phyloP scores from a whole-genome alignment of 2,329 filamentous ascomycete genomes.

The Stromatinia cepivora region DNA sequence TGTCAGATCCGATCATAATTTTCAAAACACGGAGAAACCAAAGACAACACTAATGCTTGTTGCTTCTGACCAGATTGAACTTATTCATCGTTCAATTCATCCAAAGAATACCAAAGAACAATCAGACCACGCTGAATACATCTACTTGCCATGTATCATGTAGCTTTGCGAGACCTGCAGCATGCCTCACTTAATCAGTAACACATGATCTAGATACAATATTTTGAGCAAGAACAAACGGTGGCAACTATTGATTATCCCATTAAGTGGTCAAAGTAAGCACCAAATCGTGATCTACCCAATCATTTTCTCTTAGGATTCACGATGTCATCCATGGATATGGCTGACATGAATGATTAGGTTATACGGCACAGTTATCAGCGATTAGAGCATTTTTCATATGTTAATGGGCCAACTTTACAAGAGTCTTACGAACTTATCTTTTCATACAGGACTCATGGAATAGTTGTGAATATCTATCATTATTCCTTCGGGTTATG shows the following conservation, averaged over 20 bases:
- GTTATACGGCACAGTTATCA: background rate
- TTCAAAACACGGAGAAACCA: background rate
- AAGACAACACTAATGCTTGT: background rate
- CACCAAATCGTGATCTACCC: background rate
- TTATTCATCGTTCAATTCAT: background rate
- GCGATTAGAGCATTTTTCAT: background rate
- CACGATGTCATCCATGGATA: background rate
- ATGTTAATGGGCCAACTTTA: background rate
- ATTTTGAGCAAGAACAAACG: background rate
- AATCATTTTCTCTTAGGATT: background rate
- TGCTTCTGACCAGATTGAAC: background rate
- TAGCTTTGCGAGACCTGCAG: conserved; percentile 22
- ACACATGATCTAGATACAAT: conserved; percentile 20
- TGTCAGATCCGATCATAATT: background rate
- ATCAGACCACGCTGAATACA: conserved; percentile 21
- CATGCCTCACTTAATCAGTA: conserved; percentile 18
- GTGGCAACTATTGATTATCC: conserved; percentile 5
- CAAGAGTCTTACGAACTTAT: background rate
- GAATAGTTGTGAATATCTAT: background rate
- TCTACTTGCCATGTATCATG: conserved; percentile 21
- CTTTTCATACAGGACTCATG: background rate
- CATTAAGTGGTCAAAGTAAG: background rate
- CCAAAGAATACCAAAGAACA: conserved; percentile 2
- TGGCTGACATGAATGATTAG: conserved; percentile 3
- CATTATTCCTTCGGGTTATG: background rate